Evolutionary conservation across 495 filamentous ascomycete species (phyloP).

Genomic region (Tuber calosporum): DNA sequence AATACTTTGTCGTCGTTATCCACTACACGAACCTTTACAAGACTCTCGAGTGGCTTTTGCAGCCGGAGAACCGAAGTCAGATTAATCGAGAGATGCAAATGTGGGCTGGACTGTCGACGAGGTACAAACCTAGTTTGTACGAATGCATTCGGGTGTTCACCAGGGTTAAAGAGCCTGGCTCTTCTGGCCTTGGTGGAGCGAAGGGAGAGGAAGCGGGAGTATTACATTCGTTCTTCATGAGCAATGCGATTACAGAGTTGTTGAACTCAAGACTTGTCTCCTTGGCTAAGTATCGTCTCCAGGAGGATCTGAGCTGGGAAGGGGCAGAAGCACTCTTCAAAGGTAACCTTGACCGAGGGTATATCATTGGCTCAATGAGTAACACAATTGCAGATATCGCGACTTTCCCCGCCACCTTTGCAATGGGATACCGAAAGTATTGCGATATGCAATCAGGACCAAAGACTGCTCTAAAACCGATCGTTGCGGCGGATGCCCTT

Average conservation of each 20-base stretch:
- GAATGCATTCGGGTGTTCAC: slow-evolving; percentile 53
- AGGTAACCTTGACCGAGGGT: slow-evolving; percentile 34
- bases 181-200: not conserved
- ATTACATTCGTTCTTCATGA: slow-evolving; percentile 60
- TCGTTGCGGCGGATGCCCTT: slow-evolving; percentile 52
- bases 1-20: slow-evolving; percentile 76
- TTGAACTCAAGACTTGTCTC: slow-evolving; percentile 60
- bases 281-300: slow-evolving; percentile 55
- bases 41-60: slow-evolving; percentile 49
- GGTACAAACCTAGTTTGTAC: slow-evolving; percentile 51
- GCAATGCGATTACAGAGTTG: slow-evolving; percentile 61
- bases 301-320: slow-evolving; percentile 56
- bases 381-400: not conserved
- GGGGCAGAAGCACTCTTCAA: slow-evolving; percentile 55
- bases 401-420: not conserved
- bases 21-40: slow-evolving; percentile 56
- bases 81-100: slow-evolving; percentile 41
- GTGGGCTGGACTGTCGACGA: slow-evolving; percentile 50
- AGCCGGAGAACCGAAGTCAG: slow-evolving; percentile 31
- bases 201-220: slow-evolving; percentile 3
- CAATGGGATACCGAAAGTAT: not conserved
- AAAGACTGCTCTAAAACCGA: slow-evolving; percentile 36
- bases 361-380: not conserved
- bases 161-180: slow-evolving; percentile 15
- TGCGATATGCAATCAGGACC: not conserved